These are phyloP conservation scores for Cyclocybe aegerita DNA, from an alignment of 768 basidiomycete species.

Conservation along the genomic window DNA sequence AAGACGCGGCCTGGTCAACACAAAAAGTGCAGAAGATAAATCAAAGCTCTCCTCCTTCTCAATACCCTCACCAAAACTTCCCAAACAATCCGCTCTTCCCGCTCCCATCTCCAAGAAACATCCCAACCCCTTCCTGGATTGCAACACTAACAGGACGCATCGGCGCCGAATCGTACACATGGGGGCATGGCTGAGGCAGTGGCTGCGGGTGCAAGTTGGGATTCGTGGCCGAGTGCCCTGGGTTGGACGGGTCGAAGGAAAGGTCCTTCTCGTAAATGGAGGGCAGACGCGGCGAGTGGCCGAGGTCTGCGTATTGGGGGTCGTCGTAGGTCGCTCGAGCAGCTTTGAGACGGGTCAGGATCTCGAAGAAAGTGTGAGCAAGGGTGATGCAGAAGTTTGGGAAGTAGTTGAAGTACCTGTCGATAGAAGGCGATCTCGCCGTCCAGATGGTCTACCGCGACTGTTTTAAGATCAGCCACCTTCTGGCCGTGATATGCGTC, in stretches of 20 bases:
- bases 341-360: conserved; percentile 54
- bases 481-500: conserved; percentile 78
- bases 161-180: conserved; percentile 74
- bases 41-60: too few species aligned
- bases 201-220: conserved; percentile 45
- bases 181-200: conserved; percentile 75
- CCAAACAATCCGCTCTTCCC: conserved; percentile 58
- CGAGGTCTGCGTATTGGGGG: conserved; percentile 48
- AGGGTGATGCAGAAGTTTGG: not conserved
- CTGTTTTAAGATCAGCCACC: conserved; percentile 58
- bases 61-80: conserved; percentile 49
- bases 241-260: conserved; percentile 16
- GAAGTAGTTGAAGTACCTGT: conserved; percentile 39
- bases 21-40: too few species aligned
- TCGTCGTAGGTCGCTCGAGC: conserved; percentile 57
- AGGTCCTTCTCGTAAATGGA: conserved; percentile 80
- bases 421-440: conserved; percentile 78
- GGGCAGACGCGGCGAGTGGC: conserved; percentile 51
- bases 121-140: conserved; percentile 69
- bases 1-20: too few species aligned
- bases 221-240: conserved; percentile 21
- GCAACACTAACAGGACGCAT: conserved; percentile 76
- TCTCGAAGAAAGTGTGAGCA: conserved; percentile 27
- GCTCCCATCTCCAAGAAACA: conserved; percentile 45
- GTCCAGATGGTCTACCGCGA: conserved; percentile 71